Conservation (phyloP, 257 asterid species). For the Solanum appendiculatum region DNA sequence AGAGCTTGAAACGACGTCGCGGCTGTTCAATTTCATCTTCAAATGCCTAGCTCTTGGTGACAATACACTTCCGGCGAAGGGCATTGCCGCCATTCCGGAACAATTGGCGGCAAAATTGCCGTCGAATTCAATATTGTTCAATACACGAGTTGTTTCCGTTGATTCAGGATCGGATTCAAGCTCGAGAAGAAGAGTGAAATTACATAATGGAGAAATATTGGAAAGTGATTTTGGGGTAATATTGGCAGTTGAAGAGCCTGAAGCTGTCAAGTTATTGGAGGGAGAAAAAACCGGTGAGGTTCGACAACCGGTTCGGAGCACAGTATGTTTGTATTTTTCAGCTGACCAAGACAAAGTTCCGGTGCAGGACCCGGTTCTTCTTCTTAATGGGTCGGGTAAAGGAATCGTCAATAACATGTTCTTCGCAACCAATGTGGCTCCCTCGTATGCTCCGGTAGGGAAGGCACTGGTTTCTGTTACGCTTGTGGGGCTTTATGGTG, state of each 20-base stretch:
- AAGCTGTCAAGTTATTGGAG: constrained; percentile 46
- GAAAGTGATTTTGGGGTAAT: constrained; percentile 60
- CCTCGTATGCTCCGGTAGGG: constrained; percentile 65
- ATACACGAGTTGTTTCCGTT: constrained; percentile 45
- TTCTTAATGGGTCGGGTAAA: constrained; percentile 58
- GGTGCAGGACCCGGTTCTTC: constrained; percentile 56
- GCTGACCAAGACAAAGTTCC: constrained; percentile 46
- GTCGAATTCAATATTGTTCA: constrained; percentile 31
- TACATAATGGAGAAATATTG: constrained; percentile 44
- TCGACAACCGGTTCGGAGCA: constrained; percentile 62
- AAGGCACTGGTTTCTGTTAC: constrained; percentile 76
- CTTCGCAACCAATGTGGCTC: constrained; percentile 74
- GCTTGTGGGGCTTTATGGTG: constrained; percentile 46
- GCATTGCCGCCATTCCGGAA: constrained; percentile 76
- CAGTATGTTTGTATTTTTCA: constrained; percentile 66
- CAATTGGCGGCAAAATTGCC: constrained; percentile 62
- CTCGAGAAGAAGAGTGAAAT: constrained; percentile 11
- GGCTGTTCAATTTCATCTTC: constrained; percentile 76
- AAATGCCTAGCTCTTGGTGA: constrained; percentile 82
- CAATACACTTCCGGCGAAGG: constrained; percentile 72
- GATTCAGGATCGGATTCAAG: constrained; percentile 17
- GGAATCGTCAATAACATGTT: constrained; percentile 96
- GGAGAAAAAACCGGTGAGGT: constrained; percentile 3
- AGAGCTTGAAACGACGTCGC: constrained; percentile 77
- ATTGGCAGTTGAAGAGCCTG: constrained; percentile 70